These are phyloP conservation scores for Cladosporium sp. DNA, from an alignment of 2,329 filamentous ascomycete genomes.

Conservation along the genomic window DNA sequence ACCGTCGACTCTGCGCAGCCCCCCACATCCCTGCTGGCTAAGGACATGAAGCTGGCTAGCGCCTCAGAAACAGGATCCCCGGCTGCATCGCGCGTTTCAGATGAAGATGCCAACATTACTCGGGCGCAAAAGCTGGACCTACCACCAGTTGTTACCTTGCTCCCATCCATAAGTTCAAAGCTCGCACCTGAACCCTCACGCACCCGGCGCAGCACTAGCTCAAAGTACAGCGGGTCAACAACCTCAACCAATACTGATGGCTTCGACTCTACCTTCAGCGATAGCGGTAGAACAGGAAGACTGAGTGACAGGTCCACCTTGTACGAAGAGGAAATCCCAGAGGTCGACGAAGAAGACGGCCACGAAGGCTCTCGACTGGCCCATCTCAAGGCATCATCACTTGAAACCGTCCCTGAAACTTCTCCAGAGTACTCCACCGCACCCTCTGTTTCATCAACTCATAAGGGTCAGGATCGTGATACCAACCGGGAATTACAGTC, in stretches of 20 bases:
- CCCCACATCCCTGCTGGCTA: slow-evolving; percentile 12
- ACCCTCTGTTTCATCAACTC: slow-evolving; percentile 11
- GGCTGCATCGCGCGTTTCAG: slow-evolving; percentile 28
- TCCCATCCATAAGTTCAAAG: slow-evolving; percentile 18
- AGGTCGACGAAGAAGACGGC: not conserved
- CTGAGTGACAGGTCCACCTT: slow-evolving; percentile 28
- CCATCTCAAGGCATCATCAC: slow-evolving; percentile 12
- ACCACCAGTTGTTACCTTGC: slow-evolving; percentile 22
- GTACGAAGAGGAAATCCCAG: slow-evolving; percentile 9
- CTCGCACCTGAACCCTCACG: slow-evolving; percentile 21
- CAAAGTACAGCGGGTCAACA: slow-evolving; percentile 25
- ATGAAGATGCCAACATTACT: slow-evolving; percentile 20
- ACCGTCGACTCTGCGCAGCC: slow-evolving; percentile 5
- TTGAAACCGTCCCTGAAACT: slow-evolving; percentile 27
- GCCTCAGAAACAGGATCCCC: slow-evolving; percentile 23
- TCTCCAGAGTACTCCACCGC: slow-evolving; percentile 21
- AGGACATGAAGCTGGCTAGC: slow-evolving; percentile 22
- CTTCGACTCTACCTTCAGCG: slow-evolving; percentile 17
- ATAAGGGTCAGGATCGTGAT: not conserved
- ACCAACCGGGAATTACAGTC: not conserved
- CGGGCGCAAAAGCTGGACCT: slow-evolving; percentile 20
- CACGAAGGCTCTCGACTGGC: not conserved
- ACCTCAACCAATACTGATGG: slow-evolving; percentile 23
- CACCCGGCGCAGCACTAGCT: slow-evolving; percentile 24
- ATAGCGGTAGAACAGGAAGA: slow-evolving; percentile 18